phyloP scores from a whole-genome alignment of 345 rosid species.

The Populus simonii region DNA sequence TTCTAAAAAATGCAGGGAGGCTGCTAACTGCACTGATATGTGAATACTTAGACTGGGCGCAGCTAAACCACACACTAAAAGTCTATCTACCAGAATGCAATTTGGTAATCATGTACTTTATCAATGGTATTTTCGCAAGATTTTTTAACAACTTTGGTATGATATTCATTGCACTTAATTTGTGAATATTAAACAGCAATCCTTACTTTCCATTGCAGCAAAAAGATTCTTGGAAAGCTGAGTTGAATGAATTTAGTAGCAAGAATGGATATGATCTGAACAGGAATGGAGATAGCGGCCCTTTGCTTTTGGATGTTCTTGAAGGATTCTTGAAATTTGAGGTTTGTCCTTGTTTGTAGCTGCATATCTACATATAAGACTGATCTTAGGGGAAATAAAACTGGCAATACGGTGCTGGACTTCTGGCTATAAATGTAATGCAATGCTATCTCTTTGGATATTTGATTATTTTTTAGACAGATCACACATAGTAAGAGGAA shows the following conservation, averaged over 20 bases:
- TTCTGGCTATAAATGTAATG: background rate
- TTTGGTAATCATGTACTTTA: conserved; percentile 71
- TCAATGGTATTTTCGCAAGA: conserved; percentile 10
- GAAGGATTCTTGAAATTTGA: conserved; percentile 89
- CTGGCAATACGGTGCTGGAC: background rate
- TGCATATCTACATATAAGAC: background rate
- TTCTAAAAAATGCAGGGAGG: conserved; percentile 54
- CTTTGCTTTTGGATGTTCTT: conserved; percentile 82
- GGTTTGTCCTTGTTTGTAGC: conserved; percentile 33
- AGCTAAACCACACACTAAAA: conserved; percentile 79
- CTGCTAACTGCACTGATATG: conserved; percentile 74
- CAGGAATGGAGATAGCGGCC: conserved; percentile 80
- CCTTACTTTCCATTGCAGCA: conserved; percentile 44
- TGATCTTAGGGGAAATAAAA: conserved; percentile 9
- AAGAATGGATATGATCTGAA: conserved; percentile 78
- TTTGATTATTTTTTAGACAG: background rate
- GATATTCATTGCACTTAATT: conserved; percentile 1
- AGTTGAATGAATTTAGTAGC: conserved; percentile 74
- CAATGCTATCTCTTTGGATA: background rate
- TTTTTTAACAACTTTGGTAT: background rate
- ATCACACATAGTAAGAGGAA: background rate
- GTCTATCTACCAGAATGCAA: conserved; percentile 93
- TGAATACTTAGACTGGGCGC: conserved; percentile 97
- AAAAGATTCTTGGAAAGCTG: conserved; percentile 90
- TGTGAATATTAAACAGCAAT: background rate